These are phyloP conservation scores for Cordyceps javanica DNA, from an alignment of 2,329 filamentous ascomycete genomes.

Conservation along the genomic window DNA sequence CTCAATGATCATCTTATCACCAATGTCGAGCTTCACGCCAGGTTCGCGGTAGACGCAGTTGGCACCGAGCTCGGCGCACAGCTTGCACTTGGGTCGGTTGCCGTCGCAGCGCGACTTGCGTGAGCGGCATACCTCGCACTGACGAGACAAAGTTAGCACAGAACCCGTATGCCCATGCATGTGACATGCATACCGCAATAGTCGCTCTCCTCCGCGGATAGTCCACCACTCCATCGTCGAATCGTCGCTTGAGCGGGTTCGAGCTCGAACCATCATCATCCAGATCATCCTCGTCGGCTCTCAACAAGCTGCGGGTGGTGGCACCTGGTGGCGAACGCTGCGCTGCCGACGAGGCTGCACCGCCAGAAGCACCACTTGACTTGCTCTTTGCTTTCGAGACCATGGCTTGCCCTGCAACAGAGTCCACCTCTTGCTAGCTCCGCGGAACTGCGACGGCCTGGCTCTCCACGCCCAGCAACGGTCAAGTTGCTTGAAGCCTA, in stretches of 20 bases:
- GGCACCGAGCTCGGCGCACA: slow-evolving; percentile 74
- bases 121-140: slow-evolving; percentile 79
- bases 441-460: background rate
- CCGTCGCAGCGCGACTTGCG: slow-evolving; percentile 76
- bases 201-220: slow-evolving; percentile 60
- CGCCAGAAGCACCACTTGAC: background rate
- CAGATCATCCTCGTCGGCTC: slow-evolving; percentile 5
- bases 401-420: background rate
- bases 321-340: background rate
- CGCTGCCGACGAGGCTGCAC: background rate
- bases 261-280: slow-evolving; percentile 23
- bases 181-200: slow-evolving; percentile 61
- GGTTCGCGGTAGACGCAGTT: slow-evolving; percentile 82
- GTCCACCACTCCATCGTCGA: slow-evolving; percentile 55
- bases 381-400: background rate
- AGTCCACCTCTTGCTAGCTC: background rate
- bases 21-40: slow-evolving; percentile 79
- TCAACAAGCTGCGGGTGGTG: background rate
- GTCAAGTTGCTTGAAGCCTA: background rate
- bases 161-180: no score
- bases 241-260: slow-evolving; percentile 56
- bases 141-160: slow-evolving; percentile 17
- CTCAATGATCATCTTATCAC: slow-evolving; percentile 79
- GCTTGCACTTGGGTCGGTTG: slow-evolving; percentile 74
- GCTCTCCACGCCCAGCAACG: background rate